Evolutionary conservation across 106 monocot genomes (phyloP), one percentile per base, ranked within the genome.

Genomic region (Dendrobium nobile): DNA sequence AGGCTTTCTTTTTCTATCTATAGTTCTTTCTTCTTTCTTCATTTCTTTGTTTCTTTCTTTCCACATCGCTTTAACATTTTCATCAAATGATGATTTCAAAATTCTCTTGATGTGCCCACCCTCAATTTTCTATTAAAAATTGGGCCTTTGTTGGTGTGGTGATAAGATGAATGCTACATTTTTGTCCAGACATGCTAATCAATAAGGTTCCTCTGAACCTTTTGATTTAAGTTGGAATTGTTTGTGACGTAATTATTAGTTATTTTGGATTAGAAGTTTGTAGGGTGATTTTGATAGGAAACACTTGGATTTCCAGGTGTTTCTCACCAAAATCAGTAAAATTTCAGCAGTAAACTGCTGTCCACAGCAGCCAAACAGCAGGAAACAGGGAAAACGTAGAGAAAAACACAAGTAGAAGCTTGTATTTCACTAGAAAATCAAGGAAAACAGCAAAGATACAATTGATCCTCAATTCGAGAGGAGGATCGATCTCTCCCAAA

Each of bases 1-100:
- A 16, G 19, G 74, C 19, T 74, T 43, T 43, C 17, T 74, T n/a
- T 83, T 26, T 75, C 78, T 81, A 45, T 74, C n/a, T 72, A 79
- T 2, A 79, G 4, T 59, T 56, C 51, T 51, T 77, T 2, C 18
- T 24, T 73, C 7, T 47, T 74, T 70, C 70, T 37, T 11, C 4
- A 33, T 61, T 61, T 56, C 13, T 51, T 77, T 6, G 10, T 16
- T 73, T 55, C 1, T 65, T 65, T 65, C 22, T 65, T 65, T 65
- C 6, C 6, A 65, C 5, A 24, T 65, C 24, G 24, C 64, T 24
- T 65, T 26, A 22, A 24, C 2, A 8, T 24, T 27, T n/a, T 37
- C 70, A 70, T 70, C 70, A 70, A 70, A 70, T 37, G 13, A 37
- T 37, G 33, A 70, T 70, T 70, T 70, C 37, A 70, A 33, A 70